Base-by-base conservation (phyloP, 257 asterid genomes). In the Nicotiana attenuata region DNA sequence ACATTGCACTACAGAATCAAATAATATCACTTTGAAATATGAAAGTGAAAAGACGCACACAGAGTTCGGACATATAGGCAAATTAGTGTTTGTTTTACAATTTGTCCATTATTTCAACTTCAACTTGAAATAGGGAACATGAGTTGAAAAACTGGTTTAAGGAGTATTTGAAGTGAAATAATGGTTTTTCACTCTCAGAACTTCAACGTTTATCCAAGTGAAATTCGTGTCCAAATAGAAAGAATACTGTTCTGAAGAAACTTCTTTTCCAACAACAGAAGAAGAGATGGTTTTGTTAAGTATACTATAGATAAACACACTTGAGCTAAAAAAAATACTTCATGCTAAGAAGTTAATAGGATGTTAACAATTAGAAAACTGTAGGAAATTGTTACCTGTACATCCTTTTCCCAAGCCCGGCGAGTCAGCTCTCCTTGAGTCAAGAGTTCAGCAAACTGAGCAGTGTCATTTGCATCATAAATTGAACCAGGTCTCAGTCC, bases 401-500 rank as follows among this genome's bases (percentile, higher is more conserved):
- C 98, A 87, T 95, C 99, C 90, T 92, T 95, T 76, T 95, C 93
- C 99, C 99, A 93, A 66, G 98, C 99, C 83, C 98, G 81, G 33
- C 96, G 93, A 10, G 98, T 95, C 87, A 95, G 81, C 84, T 95
- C 99, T 53, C 99, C 99, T 80, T 93, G 99, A 65, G 99, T 93
- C 76, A 95, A 85, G 85, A 95, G 97, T 88, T 95, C 99, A 0
- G 98, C 97, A 82, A 95, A 95, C 91, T 93, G 99, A 53, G 99
- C 99, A 2, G 96, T 87, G 83, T 95, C 99, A 83, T 95, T 95
- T 6, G 99, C 99, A 86, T 95, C 99, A 75, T 93, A 91, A 29
- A 95, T 95, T 14, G 99, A 95, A 31, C 99, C 99, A 11, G 98
- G 98, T 88, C 99, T 95, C 86, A 95, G 86, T 68, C 99, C 98